These are phyloP conservation scores for Rhynchospora pubera DNA, from an alignment of 176 grass and related monocot genomes.

Conservation along the genomic window DNA sequence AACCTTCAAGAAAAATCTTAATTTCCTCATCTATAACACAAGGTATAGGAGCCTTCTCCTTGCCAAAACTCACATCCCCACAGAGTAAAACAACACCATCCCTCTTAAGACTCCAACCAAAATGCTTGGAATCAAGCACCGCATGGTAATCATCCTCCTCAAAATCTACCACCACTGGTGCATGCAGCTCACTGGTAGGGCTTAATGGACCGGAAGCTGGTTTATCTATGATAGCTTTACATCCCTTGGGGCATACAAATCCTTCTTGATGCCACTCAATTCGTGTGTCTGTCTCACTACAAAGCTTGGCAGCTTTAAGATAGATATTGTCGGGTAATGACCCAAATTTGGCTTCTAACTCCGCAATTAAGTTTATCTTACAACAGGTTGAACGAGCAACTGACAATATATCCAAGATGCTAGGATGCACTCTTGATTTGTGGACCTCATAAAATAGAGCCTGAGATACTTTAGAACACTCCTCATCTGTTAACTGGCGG, in stretches of 20 bases:
- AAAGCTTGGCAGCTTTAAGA: conserved; percentile 89
- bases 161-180: conserved; percentile 27
- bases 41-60: conserved; percentile 57
- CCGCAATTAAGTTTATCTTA: conserved; percentile 54
- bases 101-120: conserved; percentile 50
- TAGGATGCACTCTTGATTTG: conserved; percentile 83
- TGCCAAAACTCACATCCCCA: conserved; percentile 83
- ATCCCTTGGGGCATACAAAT: conserved; percentile 76
- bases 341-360: conserved; percentile 79
- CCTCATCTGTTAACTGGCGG: conserved; percentile 45
- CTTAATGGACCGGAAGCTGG: conserved; percentile 44
- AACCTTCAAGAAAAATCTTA: conserved; percentile 43
- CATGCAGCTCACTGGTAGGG: conserved; percentile 21
- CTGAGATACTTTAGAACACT: conserved; percentile 64
- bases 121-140: conserved; percentile 64
- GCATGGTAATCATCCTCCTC: conserved; percentile 71
- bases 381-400: conserved; percentile 76
- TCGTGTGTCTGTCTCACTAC: conserved; percentile 76
- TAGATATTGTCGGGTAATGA: conserved; percentile 65
- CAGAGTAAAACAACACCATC: conserved; percentile 55
- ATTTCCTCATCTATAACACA: conserved; percentile 64
- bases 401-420: conserved; percentile 73
- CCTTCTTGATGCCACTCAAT: conserved; percentile 89
- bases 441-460: conserved; percentile 71
- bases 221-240: conserved; percentile 35